These are phyloP conservation scores for Phytophthora tentaculata DNA, from an alignment of 352 stramenopile species.

Conservation along the genomic window DNA sequence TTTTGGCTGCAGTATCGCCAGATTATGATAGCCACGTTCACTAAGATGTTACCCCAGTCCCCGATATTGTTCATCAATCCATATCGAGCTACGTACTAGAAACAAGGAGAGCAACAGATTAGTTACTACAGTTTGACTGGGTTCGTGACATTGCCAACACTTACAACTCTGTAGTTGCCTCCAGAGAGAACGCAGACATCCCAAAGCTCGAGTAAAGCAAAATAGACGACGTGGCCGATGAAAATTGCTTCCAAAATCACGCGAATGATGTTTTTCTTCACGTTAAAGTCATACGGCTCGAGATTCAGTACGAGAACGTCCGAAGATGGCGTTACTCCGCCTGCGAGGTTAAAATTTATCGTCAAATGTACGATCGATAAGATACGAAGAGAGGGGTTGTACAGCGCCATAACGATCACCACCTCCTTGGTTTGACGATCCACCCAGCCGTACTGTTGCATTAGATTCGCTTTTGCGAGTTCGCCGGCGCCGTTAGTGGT, in stretches of 20 bases:
- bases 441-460: constrained; percentile 62
- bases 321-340: constrained; percentile 49
- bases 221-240: constrained; percentile 61
- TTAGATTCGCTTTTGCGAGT: constrained; percentile 28
- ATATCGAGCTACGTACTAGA: constrained; percentile 69
- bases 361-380: constrained; percentile 67
- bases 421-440: constrained; percentile 68
- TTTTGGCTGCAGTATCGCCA: constrained; percentile 68
- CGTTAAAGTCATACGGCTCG: constrained; percentile 70
- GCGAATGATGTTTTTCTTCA: constrained; percentile 53
- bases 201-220: constrained; percentile 67
- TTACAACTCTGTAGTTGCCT: constrained; percentile 51
- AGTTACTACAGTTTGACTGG: neutral
- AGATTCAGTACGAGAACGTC: constrained; percentile 66
- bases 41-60: constrained; percentile 69
- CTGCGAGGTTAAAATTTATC: constrained; percentile 65
- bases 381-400: constrained; percentile 68
- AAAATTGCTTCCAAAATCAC: constrained; percentile 55
- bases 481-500: constrained; percentile 41
- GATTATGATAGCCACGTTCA: constrained; percentile 60
- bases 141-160: neutral
- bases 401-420: constrained; percentile 62
- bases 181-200: constrained; percentile 68
- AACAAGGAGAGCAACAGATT: constrained; percentile 4
- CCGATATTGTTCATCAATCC: constrained; percentile 70